phyloP scores from a whole-genome alignment of 2,329 filamentous ascomycete species.

The Chrysoporthe puriensis region DNA sequence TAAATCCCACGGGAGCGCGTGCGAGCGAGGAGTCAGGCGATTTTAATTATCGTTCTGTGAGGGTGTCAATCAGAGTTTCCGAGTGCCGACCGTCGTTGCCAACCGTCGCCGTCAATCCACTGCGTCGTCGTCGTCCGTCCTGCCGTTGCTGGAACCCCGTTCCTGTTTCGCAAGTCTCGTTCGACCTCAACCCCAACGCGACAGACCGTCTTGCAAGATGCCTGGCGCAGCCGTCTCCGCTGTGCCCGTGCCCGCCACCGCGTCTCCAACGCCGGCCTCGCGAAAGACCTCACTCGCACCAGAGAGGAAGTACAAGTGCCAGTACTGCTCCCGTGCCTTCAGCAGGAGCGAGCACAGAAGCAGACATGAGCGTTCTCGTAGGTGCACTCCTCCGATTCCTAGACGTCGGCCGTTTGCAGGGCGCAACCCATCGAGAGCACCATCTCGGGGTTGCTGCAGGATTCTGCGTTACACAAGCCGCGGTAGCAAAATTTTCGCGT shows the following conservation, averaged over 20 bases:
- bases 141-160: slow-evolving; percentile 25
- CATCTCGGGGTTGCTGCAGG: not conserved
- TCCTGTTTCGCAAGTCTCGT: slow-evolving; percentile 29
- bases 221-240: slow-evolving; percentile 65
- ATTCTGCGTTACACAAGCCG: slow-evolving; percentile 20
- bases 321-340: slow-evolving; percentile 97
- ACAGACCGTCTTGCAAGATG: slow-evolving; percentile 57
- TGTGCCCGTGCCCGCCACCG: slow-evolving; percentile 65
- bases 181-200: slow-evolving; percentile 34
- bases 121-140: slow-evolving; percentile 34
- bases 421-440: not conserved
- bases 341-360: slow-evolving; percentile 96
- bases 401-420: slow-evolving; percentile 20
- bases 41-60: slow-evolving; percentile 63
- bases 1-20: slow-evolving; percentile 71
- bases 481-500: not conserved
- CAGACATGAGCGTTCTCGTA: slow-evolving; percentile 97
- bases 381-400: slow-evolving; percentile 50
- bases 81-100: slow-evolving; percentile 39
- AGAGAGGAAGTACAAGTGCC: slow-evolving; percentile 99
- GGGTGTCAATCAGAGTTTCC: slow-evolving; percentile 38
- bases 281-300: slow-evolving; percentile 78
- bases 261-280: slow-evolving; percentile 64
- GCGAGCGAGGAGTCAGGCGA: slow-evolving; percentile 59
- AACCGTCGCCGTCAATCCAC: slow-evolving; percentile 27